Conservation (phyloP, 2,329 filamentous ascomycete genomes). For the Curvularia eragrostidis region DNA sequence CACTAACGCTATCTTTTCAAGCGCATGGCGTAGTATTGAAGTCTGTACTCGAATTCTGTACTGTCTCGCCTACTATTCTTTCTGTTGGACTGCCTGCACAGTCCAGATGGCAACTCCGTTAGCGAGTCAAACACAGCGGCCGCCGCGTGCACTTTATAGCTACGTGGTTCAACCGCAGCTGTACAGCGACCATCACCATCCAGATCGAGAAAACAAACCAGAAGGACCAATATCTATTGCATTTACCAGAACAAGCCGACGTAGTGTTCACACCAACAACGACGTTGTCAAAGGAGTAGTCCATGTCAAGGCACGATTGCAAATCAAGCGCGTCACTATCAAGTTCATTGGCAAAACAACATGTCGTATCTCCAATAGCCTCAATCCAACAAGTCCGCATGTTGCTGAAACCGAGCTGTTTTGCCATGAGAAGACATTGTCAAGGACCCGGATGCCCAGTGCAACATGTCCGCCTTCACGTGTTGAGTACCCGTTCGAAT, state of each 20-base stretch:
- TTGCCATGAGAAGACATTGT: slow-evolving; percentile 19
- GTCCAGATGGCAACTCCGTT: slow-evolving; percentile 11
- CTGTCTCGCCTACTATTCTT: not conserved
- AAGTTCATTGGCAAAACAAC: slow-evolving; percentile 27
- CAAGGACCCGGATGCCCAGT: slow-evolving; percentile 16
- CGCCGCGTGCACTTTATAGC: slow-evolving; percentile 26
- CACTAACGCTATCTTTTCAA: not conserved
- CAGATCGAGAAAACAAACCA: slow-evolving; percentile 25
- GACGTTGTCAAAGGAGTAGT: slow-evolving; percentile 30
- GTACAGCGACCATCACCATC: slow-evolving; percentile 28
- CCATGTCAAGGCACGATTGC: slow-evolving; percentile 21
- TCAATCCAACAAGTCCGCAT: slow-evolving; percentile 23
- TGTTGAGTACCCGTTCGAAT: slow-evolving; percentile 32
- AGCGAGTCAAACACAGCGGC: slow-evolving; percentile 11
- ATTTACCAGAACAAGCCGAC: slow-evolving; percentile 24
- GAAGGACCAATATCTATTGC: slow-evolving; percentile 27
- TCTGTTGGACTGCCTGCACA: not conserved
- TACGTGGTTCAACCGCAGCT: slow-evolving; percentile 26
- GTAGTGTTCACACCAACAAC: slow-evolving; percentile 30
- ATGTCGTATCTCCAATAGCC: slow-evolving; percentile 25
- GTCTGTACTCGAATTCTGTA: not conserved
- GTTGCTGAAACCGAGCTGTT: slow-evolving; percentile 22
- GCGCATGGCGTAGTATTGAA: not conserved
- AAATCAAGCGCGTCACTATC: slow-evolving; percentile 24
- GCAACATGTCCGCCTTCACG: slow-evolving; percentile 23